Conservation (phyloP, 2,329 filamentous ascomycete genomes). For the Colletotrichum coccodes region DNA sequence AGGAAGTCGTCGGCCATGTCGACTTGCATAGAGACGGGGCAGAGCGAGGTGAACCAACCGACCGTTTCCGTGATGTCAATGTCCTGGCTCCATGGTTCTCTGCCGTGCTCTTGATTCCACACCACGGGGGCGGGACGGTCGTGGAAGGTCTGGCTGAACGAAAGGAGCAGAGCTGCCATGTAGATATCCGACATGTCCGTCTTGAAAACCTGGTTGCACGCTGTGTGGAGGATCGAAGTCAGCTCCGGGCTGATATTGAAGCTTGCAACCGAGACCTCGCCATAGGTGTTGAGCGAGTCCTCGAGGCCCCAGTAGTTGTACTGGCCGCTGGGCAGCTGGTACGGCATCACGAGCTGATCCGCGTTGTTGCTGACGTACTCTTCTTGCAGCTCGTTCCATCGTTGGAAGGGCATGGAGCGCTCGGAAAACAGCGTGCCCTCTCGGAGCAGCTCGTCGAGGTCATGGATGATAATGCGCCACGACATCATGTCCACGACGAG, state of each 20-base stretch:
- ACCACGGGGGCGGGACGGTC: constrained; percentile 61
- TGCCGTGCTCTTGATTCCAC: constrained; percentile 64
- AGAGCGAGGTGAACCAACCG: constrained; percentile 69
- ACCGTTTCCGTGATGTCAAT: constrained; percentile 66
- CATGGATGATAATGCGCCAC: constrained; percentile 60
- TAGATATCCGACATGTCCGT: constrained; percentile 65
- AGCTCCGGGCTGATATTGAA: constrained; percentile 56
- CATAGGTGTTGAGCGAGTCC: constrained; percentile 55
- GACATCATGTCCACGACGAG: constrained; percentile 61
- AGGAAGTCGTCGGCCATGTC: constrained; percentile 58
- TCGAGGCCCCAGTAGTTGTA: constrained; percentile 60
- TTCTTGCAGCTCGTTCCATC: constrained; percentile 60
- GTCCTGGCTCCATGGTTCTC: constrained; percentile 53
- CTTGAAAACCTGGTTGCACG: constrained; percentile 56
- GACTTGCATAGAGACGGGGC: constrained; percentile 57
- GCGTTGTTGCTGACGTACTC: constrained; percentile 45
- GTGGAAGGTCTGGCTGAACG: constrained; percentile 65
- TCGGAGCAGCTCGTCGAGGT: constrained; percentile 59
- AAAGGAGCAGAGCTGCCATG: constrained; percentile 63
- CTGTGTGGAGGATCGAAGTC: constrained; percentile 52
- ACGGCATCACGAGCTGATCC: constrained; percentile 45
- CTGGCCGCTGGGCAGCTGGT: constrained; percentile 50
- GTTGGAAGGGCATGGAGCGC: constrained; percentile 57
- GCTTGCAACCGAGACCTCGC: constrained; percentile 50
- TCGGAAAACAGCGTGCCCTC: constrained; percentile 55